These are phyloP conservation scores for Neurospora sp. DNA, from an alignment of 495 filamentous ascomycete genomes.

Conservation along the genomic window DNA sequence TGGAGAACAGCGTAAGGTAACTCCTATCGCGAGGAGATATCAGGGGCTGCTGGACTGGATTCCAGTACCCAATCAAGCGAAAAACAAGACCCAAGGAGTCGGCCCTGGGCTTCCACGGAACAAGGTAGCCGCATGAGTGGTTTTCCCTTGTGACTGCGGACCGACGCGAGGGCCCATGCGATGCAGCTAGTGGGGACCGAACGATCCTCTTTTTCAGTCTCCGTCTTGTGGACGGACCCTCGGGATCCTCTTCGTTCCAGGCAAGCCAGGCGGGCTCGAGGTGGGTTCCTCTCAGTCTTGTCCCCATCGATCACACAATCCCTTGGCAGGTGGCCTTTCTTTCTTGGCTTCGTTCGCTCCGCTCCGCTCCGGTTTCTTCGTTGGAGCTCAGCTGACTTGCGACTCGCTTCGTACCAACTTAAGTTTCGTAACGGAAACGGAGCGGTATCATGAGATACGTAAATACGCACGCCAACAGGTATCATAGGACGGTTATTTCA, in stretches of 20 bases:
- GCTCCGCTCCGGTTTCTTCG: neutral
- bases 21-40: neutral
- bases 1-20: neutral
- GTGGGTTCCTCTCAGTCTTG: neutral
- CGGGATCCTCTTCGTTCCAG: too few species aligned
- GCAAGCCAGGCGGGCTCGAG: too few species aligned
- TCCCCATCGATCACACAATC: neutral
- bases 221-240: too few species aligned
- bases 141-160: slow-evolving; percentile 28
- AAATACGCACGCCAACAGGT: neutral
- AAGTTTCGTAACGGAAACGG: neutral
- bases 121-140: slow-evolving; percentile 3
- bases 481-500: neutral
- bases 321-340: neutral
- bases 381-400: neutral
- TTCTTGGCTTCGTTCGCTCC: neutral
- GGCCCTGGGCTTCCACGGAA: neutral
- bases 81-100: neutral
- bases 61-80: neutral
- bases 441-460: neutral
- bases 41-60: neutral
- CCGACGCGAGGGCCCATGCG: slow-evolving; percentile 19
- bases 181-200: neutral
- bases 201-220: neutral
- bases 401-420: neutral